Percentiles rank a stretch among this genome's conserved stretches.
Conservation (phyloP, 2,329 filamentous ascomycete species). For the Fusarium nisikadoi region DNA sequence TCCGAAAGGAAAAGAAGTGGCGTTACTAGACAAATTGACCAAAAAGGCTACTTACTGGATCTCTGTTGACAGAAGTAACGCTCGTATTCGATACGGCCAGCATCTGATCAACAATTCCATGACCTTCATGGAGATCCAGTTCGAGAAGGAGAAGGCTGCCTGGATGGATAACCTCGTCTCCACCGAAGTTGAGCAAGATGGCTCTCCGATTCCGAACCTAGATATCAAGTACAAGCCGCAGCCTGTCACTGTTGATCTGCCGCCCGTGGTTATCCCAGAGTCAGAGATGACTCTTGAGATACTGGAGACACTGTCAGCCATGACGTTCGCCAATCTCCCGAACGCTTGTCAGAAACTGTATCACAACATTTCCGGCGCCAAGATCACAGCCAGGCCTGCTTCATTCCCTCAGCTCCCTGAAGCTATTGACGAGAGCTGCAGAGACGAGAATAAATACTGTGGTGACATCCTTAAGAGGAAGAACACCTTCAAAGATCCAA, state of each 20-base stretch:
- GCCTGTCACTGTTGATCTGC: neutral
- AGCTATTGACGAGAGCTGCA: neutral
- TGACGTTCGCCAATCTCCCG: neutral
- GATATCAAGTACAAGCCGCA: neutral
- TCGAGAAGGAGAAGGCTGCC: neutral
- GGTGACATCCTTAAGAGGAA: rapidly evolving
- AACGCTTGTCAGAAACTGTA: neutral
- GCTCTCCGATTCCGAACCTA: rapidly evolving
- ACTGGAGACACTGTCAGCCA: neutral
- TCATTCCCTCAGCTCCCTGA: neutral
- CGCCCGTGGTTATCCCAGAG: neutral
- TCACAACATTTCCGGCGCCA: neutral
- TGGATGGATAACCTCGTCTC: neutral
- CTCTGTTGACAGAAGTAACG: neutral
- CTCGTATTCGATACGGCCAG: neutral
- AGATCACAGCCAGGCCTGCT: neutral
- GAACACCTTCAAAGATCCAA: rapidly evolving
- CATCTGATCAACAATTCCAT: neutral
- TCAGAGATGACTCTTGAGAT: neutral
- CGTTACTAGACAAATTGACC: neutral
- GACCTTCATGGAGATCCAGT: neutral
- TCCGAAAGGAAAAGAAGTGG: neutral
- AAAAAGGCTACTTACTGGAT: neutral
- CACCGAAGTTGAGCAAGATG: neutral
- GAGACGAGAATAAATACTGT: rapidly evolving